phyloP scores from a whole-genome alignment of 768 basidiomycete species.

The Phlebiopsis flavidoalba region DNA sequence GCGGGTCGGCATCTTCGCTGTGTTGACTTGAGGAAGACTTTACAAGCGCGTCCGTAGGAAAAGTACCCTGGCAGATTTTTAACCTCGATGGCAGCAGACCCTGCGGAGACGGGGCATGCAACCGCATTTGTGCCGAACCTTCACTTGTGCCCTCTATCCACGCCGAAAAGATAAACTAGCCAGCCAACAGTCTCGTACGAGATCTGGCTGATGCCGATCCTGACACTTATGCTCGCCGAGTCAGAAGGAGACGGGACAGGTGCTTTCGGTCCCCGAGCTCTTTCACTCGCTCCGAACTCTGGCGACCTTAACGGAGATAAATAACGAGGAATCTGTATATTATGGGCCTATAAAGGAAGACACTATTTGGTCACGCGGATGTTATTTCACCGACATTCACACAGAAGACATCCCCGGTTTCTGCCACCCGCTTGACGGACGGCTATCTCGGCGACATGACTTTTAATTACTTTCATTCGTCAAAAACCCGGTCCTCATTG shows the following conservation, averaged over 20 bases:
- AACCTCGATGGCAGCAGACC: slow-evolving; percentile 84
- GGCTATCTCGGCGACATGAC: slow-evolving; percentile 99
- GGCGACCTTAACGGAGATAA: slow-evolving; percentile 97
- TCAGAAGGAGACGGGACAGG: slow-evolving; percentile 62
- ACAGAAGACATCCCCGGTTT: slow-evolving; percentile 98
- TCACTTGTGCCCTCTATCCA: slow-evolving; percentile 94
- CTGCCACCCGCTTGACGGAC: slow-evolving; percentile 96
- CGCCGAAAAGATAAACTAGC: slow-evolving; percentile 99
- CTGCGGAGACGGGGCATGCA: slow-evolving; percentile 88
- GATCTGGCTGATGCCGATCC: slow-evolving; percentile 96
- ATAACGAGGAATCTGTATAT: slow-evolving; percentile 95
- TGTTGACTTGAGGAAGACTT: slow-evolving; percentile 99
- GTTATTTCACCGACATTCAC: slow-evolving; percentile 13
- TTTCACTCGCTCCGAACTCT: slow-evolving; percentile 85
- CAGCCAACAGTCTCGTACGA: slow-evolving; percentile 99
- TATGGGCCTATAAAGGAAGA: slow-evolving; percentile 96
- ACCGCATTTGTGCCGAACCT: slow-evolving; percentile 95
- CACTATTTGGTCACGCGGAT: slow-evolving; percentile 14
- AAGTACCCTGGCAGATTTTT: slow-evolving; percentile 91
- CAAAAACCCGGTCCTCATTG: slow-evolving; percentile 71
- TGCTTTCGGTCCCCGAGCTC: slow-evolving; percentile 96
- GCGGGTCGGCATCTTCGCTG: too few species aligned
- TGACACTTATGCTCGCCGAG: slow-evolving; percentile 85
- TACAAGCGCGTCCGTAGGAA: slow-evolving; percentile 97
- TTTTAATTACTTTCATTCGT: slow-evolving; percentile 94